A percentile compares a stretch with the other conserved stretches of the same genome.
These are phyloP conservation scores for Chrysanthemum lavandulifolium DNA, from an alignment of 129 eudicot species.

Conservation along the genomic window DNA sequence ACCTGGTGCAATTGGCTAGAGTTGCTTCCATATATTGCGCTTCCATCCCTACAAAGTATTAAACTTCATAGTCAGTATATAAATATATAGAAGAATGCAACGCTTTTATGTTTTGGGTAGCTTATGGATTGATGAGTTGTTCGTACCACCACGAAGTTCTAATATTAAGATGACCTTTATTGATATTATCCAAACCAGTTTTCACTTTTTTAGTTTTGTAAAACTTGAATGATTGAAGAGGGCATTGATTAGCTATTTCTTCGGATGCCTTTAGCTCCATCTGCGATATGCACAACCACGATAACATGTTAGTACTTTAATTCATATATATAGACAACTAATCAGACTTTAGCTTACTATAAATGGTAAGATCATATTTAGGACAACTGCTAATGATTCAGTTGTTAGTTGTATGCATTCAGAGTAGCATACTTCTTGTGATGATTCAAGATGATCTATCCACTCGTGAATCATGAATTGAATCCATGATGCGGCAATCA, in stretches of 20 bases:
- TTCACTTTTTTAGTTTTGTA: slow-evolving; percentile 42
- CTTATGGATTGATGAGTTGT: background rate
- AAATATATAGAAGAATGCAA: background rate
- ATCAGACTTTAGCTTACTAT: background rate
- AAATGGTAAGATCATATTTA: too few species aligned
- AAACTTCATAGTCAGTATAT: too few species aligned
- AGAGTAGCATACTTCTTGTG: slow-evolving; percentile 38
- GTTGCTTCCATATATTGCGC: background rate
- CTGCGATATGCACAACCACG: slow-evolving; percentile 10
- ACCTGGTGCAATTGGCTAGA: slow-evolving; percentile 23
- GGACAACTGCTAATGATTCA: too few species aligned
- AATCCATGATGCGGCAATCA: slow-evolving; percentile 60
- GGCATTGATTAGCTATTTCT: slow-evolving; percentile 50
- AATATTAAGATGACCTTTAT: too few species aligned
- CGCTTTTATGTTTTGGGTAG: too few species aligned
- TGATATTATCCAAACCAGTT: slow-evolving; percentile 22
- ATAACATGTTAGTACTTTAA: too few species aligned
- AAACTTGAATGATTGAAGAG: slow-evolving; percentile 46
- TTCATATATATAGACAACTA: background rate
- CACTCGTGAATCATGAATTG: slow-evolving; percentile 70
- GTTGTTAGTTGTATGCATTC: background rate
- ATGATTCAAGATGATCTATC: slow-evolving; percentile 62
- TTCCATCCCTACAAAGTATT: slow-evolving; percentile 42
- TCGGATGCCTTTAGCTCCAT: slow-evolving; percentile 47
- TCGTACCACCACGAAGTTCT: slow-evolving; percentile 50